phyloP scores from a whole-genome alignment of 2,329 filamentous ascomycete genomes.

The Microdochium trichocladiopsis region DNA sequence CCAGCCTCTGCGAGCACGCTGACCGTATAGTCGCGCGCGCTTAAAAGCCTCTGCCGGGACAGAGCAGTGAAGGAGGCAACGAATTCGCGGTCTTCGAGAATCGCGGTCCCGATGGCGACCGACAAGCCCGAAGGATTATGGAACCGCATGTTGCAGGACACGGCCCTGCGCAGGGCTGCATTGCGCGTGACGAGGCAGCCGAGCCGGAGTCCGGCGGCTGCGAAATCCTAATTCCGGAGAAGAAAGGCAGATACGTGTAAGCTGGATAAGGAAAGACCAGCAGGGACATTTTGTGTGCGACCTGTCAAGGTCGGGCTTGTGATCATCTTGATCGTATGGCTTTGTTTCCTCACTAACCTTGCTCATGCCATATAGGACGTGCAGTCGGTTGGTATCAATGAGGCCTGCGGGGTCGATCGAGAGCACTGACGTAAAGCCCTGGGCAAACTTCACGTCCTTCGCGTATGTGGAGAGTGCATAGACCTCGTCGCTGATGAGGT shows the following conservation, averaged over 20 bases:
- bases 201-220: slow-evolving; percentile 41
- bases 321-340: too few species aligned
- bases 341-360: too few species aligned
- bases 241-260: too few species aligned
- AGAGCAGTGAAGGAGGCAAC: slow-evolving; percentile 32
- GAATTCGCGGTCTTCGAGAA: slow-evolving; percentile 31
- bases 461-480: slow-evolving; percentile 45
- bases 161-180: slow-evolving; percentile 19
- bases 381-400: slow-evolving; percentile 34
- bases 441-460: slow-evolving; percentile 26
- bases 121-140: slow-evolving; percentile 37
- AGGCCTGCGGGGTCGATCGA: slow-evolving; percentile 25
- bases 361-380: slow-evolving; percentile 38
- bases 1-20: too few species aligned
- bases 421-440: slow-evolving; percentile 31
- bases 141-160: slow-evolving; percentile 34
- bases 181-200: slow-evolving; percentile 37
- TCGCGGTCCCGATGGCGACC: slow-evolving; percentile 29
- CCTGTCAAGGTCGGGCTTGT: too few species aligned
- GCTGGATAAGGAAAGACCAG: too few species aligned
- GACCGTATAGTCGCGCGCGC: too few species aligned
- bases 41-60: slow-evolving; percentile 27
- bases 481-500: slow-evolving; percentile 52
- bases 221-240: too few species aligned
- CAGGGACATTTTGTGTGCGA: too few species aligned